Evolutionary conservation across 2,329 filamentous ascomycete species (phyloP), one percentile per base, ranked within the genome.

Genomic region (Colletotrichum sp.): DNA sequence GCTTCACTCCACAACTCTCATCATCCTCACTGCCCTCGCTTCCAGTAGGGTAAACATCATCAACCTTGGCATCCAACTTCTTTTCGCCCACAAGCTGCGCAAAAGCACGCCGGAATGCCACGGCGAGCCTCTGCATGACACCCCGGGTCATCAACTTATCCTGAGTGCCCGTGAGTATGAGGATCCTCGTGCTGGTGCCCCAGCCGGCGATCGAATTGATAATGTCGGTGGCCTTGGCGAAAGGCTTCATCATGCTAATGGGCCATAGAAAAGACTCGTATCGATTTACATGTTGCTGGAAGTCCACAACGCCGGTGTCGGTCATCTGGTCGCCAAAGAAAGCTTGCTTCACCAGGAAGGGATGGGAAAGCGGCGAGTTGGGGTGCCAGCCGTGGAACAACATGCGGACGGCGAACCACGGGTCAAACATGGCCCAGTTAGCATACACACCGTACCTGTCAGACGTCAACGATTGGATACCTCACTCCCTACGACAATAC

Each of bases 181-280:
- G 77, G 10, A 89, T 77, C 24, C 82, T 82, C 57, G 81, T 78
- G 44, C 80, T 79, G 5, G 75, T 69, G 5, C 75, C 78, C 82
- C 80, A 83, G 26, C 78, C 80, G 6, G 60, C 49, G n/a, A 87
- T 83, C 5, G 83, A 85, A 9, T 75, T 77, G 3, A 90, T 74
- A 3, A 91, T 81, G 18, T 82, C 85, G 44, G 81, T 74, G 1
- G 85, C 83, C 16, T 85, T 83, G 12, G 86, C 84, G 77, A 90
- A 90, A 4, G 83, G 81, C 36, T 77, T 79, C 74, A 89, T 84
- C 83, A 90, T 88, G 68, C 87, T 87, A 44, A 89, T 72, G 0
- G 89, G 86, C 90, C 89, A 92, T 36, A 86, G 78, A 79, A 89
- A 89, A 77, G 86, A 88, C 79, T 92, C 89, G 77, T 90, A 92